phyloP scores from a whole-genome alignment of 2,329 filamentous ascomycete genomes.

The Ascomycota sp. region DNA sequence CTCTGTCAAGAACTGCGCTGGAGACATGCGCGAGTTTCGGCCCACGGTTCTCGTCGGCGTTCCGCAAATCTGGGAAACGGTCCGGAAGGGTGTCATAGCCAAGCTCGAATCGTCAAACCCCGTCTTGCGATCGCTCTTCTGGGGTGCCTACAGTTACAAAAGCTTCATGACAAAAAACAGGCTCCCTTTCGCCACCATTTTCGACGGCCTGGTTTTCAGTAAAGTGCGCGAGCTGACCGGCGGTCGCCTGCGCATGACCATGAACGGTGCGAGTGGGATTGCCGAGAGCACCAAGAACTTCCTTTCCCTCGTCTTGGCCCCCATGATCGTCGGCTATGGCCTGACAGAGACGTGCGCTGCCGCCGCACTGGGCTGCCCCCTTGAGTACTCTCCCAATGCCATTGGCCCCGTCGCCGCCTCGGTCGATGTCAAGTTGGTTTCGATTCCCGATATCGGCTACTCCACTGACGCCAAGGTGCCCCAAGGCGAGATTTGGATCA shows the following conservation, averaged over 20 bases:
- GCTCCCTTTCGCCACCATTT: constrained; percentile 43
- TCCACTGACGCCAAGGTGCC: constrained; percentile 51
- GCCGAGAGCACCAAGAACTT: constrained; percentile 76
- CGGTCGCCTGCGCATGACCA: constrained; percentile 67
- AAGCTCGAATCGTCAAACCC: constrained; percentile 54
- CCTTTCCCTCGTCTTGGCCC: constrained; percentile 76
- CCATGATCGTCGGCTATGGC: constrained; percentile 88
- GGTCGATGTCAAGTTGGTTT: constrained; percentile 79
- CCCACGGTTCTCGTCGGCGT: constrained; percentile 88
- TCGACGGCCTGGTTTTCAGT: constrained; percentile 76
- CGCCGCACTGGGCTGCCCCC: constrained; percentile 62
- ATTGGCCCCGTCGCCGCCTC: constrained; percentile 61
- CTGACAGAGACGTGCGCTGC: constrained; percentile 83
- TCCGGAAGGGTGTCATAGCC: constrained; percentile 78
- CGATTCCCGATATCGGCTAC: constrained; percentile 79
- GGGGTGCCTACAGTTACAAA: constrained; percentile 40
- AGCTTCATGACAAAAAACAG: constrained; percentile 33
- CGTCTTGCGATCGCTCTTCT: constrained; percentile 63
- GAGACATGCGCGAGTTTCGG: constrained; percentile 80
- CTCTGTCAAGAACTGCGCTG: constrained; percentile 74
- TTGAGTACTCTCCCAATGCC: constrained; percentile 60
- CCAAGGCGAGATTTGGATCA: constrained; percentile 84
- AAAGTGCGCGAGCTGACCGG: constrained; percentile 83
- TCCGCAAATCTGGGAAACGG: constrained; percentile 89
- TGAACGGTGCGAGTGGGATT: constrained; percentile 89